Evolutionary conservation across 805 yeast genomes (phyloP), one percentile per base, ranked within the genome.

Genomic region (Scheffersomyces stipitis): DNA sequence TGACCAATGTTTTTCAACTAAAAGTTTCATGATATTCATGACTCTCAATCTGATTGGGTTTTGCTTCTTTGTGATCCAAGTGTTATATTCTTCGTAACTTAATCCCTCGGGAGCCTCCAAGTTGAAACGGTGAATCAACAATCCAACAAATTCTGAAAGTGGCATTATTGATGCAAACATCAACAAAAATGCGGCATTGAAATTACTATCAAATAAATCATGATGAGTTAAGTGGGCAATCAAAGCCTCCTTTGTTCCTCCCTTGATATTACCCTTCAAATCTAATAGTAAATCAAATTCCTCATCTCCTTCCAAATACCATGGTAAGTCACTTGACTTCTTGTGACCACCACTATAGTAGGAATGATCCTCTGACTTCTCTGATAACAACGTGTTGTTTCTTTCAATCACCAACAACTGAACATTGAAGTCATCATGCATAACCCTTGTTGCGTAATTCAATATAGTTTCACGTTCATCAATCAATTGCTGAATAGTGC

Each of bases 31-130:
- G 17, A 83, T 70, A 41, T 78, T 78, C 40, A 85, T 69, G 7
- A 85, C 85, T 39, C 86, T 71, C 16, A 74, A 50, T 37, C 88
- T 76, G 22, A 84, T 81, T 1, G 86, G 87, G 39, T 67, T 69
- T 41, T 82, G 78, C 51, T 86, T 86, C 52, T 75, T 76, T 28
- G 79, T 78, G 7, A 80, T 70, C 96, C 96, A 88, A 7, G 72
- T 61, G 30, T 79, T 77, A 56, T 85, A 86, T 51, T 87, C 95
- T 43, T 84, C 95, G 52, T 80, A 86, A 41, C 86, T 78, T 41
- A 91, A 62, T 0, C 95, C 96, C 51, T 86, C 96, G 0, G 96
- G 96, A 15, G 96, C 93, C 44, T 77, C 78, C 12, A 78, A 62
- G 37, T 80, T 73, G 60, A 81, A 91, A 37, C 95, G 69, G 27